Evolutionary conservation across 2,329 filamentous ascomycete genomes (phyloP).

Genomic region (Neoascochyta sp.): DNA sequence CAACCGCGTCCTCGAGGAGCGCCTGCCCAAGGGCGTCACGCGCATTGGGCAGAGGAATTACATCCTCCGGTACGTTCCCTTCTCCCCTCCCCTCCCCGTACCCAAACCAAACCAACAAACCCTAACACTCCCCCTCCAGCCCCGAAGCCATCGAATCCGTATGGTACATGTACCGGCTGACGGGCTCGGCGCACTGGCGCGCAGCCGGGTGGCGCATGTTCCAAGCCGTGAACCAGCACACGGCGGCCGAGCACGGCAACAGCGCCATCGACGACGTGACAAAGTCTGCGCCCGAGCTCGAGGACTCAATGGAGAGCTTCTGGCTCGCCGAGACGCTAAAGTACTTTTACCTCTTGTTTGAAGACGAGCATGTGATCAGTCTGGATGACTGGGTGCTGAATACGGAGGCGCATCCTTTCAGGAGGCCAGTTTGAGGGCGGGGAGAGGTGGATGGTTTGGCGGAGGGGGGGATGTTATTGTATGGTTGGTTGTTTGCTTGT

Average conservation of each 20-base stretch:
- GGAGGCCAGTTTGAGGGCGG: too few relatives aligned
- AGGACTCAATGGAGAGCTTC: conserved; percentile 71
- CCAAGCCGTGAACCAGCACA: conserved; percentile 57
- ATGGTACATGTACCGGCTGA: conserved; percentile 73
- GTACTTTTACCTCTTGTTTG: conserved; percentile 63
- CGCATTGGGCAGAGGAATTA: conserved; percentile 57
- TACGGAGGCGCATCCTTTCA: conserved; percentile 46
- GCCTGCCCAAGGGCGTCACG: conserved; percentile 55
- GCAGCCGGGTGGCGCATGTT: conserved; percentile 75
- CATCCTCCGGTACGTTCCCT: conserved; percentile 52
- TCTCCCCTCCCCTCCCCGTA: not conserved
- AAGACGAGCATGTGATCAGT: conserved; percentile 56
- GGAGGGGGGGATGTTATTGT: too few relatives aligned
- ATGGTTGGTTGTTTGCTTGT: too few relatives aligned
- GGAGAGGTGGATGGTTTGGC: too few relatives aligned
- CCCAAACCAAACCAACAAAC: not conserved
- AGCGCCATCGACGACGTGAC: conserved; percentile 66
- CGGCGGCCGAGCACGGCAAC: conserved; percentile 60
- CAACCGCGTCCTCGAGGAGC: conserved; percentile 40
- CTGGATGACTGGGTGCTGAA: conserved; percentile 64
- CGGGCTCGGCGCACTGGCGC: conserved; percentile 62
- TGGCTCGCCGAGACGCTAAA: conserved; percentile 68
- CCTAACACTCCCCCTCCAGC: conserved; percentile 16
- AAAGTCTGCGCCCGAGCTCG: conserved; percentile 40
- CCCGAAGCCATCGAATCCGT: conserved; percentile 80